A percentile compares a stretch with the other conserved stretches of the same genome.
Conservation (phyloP, 169 alveolate species). For the Plasmodium billcollinsi region DNA sequence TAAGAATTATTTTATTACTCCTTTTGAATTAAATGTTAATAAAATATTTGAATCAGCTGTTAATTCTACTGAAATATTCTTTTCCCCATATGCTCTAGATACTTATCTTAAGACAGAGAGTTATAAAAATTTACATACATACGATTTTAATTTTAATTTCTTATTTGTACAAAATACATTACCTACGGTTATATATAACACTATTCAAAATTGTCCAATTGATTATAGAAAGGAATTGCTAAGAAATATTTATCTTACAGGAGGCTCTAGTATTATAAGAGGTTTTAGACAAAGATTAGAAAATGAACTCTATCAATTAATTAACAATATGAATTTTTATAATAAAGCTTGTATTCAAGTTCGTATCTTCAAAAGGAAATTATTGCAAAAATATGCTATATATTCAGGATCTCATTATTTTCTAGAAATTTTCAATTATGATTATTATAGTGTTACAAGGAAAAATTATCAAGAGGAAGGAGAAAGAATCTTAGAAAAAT, state of each 20-base stretch:
- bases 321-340: slow-evolving; percentile 39
- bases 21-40: slow-evolving; percentile 54
- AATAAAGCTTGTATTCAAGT: slow-evolving; percentile 31
- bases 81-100: slow-evolving; percentile 55
- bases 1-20: slow-evolving; percentile 38
- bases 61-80: slow-evolving; percentile 69
- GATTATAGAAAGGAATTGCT: slow-evolving; percentile 57
- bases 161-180: slow-evolving; percentile 27
- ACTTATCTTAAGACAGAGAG: slow-evolving; percentile 61
- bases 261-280: slow-evolving; percentile 67
- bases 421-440: slow-evolving; percentile 57
- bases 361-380: slow-evolving; percentile 33
- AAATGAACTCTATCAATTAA: slow-evolving; percentile 55
- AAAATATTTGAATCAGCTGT: slow-evolving; percentile 70
- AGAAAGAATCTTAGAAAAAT: slow-evolving; percentile 36
- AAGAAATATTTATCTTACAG: slow-evolving; percentile 48
- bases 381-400: slow-evolving; percentile 58
- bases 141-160: slow-evolving; percentile 34
- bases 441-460: slow-evolving; percentile 34
- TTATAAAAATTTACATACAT: slow-evolving; percentile 42
- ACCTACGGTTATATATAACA: slow-evolving; percentile 45
- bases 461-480: slow-evolving; percentile 63
- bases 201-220: slow-evolving; percentile 70
- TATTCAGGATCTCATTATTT: slow-evolving; percentile 67
- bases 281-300: slow-evolving; percentile 71